These are phyloP conservation scores for Botrytis paeoniae DNA, from an alignment of 2,329 filamentous ascomycete species.

Conservation along the genomic window DNA sequence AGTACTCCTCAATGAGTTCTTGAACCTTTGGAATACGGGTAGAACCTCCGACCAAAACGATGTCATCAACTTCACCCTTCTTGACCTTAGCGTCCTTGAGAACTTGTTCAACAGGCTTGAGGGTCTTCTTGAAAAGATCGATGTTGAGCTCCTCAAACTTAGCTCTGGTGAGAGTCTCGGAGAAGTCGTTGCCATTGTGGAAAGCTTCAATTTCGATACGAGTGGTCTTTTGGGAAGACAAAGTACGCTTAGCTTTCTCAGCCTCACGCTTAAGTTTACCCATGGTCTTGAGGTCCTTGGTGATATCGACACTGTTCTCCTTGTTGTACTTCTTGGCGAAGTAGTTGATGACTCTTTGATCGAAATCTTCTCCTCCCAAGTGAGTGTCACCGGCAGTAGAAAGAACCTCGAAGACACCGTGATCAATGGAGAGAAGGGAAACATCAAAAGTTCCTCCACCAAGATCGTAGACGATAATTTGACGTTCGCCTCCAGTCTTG, in stretches of 20 bases:
- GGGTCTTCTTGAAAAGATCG: constrained; percentile 98
- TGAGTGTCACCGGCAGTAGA: constrained; percentile 96
- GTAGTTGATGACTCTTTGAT: constrained; percentile 95
- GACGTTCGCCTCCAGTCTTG: constrained; percentile 78
- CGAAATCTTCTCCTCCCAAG: constrained; percentile 97
- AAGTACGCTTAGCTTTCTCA: constrained; percentile 98
- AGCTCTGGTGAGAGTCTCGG: constrained; percentile 94
- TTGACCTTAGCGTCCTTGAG: constrained; percentile 97
- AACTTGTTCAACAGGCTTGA: constrained; percentile 98
- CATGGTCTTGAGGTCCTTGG: constrained; percentile 96
- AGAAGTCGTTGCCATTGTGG: constrained; percentile 96
- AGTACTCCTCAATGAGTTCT: constrained; percentile 91
- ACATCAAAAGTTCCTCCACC: constrained; percentile 96
- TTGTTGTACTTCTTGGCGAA: constrained; percentile 99
- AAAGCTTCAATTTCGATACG: constrained; percentile 97
- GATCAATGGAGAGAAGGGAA: constrained; percentile 84
- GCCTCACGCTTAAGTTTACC: constrained; percentile 99
- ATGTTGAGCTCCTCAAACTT: constrained; percentile 99
- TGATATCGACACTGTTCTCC: constrained; percentile 89
- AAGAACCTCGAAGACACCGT: constrained; percentile 91
- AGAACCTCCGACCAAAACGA: constrained; percentile 96
- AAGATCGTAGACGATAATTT: constrained; percentile 91
- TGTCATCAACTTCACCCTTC: constrained; percentile 93
- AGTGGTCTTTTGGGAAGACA: constrained; percentile 90
- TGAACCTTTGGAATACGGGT: constrained; percentile 99